Evolutionary conservation across 352 stramenopile genomes (phyloP).

Genomic region (Lagenidium sp.): DNA sequence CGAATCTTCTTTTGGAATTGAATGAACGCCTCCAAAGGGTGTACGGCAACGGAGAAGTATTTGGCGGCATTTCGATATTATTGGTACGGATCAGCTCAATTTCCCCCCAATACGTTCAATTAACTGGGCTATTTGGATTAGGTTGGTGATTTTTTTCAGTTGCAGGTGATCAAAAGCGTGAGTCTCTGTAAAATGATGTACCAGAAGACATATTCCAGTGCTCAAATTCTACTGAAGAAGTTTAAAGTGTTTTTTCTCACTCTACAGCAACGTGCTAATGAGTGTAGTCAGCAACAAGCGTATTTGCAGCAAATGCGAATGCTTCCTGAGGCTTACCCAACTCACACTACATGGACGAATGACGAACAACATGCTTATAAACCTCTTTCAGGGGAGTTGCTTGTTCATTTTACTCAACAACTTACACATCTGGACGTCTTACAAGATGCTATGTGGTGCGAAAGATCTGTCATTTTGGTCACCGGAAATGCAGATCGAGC

Average conservation of each 20-base stretch:
- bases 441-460: background rate
- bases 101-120: background rate
- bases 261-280: background rate
- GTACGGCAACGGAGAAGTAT: background rate
- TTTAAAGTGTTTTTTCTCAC: background rate
- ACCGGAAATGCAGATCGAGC: background rate
- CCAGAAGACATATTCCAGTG: background rate
- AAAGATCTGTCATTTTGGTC: background rate
- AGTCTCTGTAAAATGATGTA: background rate
- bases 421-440: background rate
- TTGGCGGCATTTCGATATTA: background rate
- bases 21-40: background rate
- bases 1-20: background rate
- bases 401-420: no score
- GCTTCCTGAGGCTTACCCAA: background rate
- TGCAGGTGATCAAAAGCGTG: background rate
- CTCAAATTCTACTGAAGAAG: background rate
- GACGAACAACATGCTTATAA: background rate
- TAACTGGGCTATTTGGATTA: background rate
- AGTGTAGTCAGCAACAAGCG: background rate
- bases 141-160: background rate
- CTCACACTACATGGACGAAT: background rate
- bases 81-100: background rate
- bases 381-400: background rate
- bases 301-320: background rate